Evolutionary conservation across 352 stramenopile genomes (phyloP).

Genomic region (Phytophthora hibernalis): DNA sequence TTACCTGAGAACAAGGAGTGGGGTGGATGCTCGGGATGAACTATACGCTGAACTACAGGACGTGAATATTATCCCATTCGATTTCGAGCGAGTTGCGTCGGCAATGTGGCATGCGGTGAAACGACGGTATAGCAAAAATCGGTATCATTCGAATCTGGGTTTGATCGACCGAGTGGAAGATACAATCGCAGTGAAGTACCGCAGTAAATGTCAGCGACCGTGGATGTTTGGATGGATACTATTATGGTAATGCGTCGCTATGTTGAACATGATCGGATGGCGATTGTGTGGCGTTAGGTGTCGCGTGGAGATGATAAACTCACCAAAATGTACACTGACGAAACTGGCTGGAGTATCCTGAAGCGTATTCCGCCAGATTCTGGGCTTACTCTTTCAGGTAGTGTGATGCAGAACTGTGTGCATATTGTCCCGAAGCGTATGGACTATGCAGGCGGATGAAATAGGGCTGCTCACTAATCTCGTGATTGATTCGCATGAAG

Average conservation of each 20-base stretch:
- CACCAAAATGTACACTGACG: conserved; percentile 60
- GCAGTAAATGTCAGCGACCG: conserved; percentile 31
- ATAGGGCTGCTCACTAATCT: conserved; percentile 59
- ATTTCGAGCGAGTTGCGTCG: conserved; percentile 36
- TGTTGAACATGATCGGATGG: conserved; percentile 50
- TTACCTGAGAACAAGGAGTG: conserved; percentile 38
- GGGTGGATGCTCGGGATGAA: conserved; percentile 28
- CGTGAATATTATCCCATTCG: conserved; percentile 54
- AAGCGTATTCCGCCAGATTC: conserved; percentile 44
- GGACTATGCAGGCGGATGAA: conserved; percentile 32
- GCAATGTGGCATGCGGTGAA: conserved; percentile 50
- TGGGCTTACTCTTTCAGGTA: conserved; percentile 21
- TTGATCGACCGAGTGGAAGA: conserved; percentile 29
- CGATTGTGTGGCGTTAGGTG: conserved; percentile 61
- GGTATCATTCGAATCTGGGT: conserved; percentile 39
- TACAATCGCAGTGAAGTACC: conserved; percentile 55
- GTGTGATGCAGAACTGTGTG: conserved; percentile 59
- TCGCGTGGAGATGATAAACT: conserved; percentile 47
- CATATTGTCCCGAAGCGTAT: conserved; percentile 48
- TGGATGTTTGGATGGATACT: conserved; percentile 41
- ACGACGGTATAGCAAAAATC: conserved; percentile 44
- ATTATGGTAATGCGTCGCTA: conserved; percentile 61
- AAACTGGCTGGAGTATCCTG: conserved; percentile 71
- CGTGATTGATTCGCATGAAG: conserved; percentile 63
- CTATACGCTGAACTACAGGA: conserved; percentile 51